A percentile compares a stretch with the other conserved stretches of the same genome.
These are phyloP conservation scores for Lathyrus sativus DNA, from an alignment of 306 rosid species.

Conservation along the genomic window DNA sequence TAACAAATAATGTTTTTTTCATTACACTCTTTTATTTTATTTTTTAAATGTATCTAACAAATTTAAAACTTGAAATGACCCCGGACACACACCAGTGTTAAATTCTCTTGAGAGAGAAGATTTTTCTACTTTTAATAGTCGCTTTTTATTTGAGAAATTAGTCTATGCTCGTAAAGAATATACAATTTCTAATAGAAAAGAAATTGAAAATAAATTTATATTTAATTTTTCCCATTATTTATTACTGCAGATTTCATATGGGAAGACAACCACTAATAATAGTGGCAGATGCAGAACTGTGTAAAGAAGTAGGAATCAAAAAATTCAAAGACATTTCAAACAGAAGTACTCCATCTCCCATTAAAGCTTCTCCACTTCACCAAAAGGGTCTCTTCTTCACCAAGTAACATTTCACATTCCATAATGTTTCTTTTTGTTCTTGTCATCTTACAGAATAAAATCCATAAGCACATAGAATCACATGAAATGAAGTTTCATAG, in stretches of 20 bases:
- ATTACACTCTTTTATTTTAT: background rate
- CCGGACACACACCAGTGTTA: no score
- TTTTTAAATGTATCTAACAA: background rate
- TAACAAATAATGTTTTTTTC: background rate
- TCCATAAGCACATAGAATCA: constrained; percentile 1
- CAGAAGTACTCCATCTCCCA: constrained; percentile 92
- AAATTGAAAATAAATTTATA: no score
- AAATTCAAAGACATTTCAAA: constrained; percentile 77
- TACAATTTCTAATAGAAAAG: no score
- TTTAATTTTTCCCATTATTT: background rate
- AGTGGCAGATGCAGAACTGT: constrained; percentile 84
- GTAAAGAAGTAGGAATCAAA: constrained; percentile 80
- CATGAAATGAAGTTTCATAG: constrained; percentile 22
- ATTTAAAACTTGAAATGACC: no score
- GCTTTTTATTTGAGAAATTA: no score
- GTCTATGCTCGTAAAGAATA: no score
- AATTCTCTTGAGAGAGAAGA: no score
- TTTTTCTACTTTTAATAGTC: no score
- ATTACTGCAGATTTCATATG: constrained; percentile 78
- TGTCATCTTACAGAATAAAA: background rate
- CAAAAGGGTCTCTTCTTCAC: constrained; percentile 92
- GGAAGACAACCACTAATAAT: constrained; percentile 90
- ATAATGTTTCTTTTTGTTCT: background rate
- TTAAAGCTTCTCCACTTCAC: constrained; percentile 87
- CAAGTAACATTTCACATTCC: constrained; percentile 44